Evolutionary conservation across 2,329 filamentous ascomycete genomes (phyloP).

Genomic region (Alternaria arbusti): DNA sequence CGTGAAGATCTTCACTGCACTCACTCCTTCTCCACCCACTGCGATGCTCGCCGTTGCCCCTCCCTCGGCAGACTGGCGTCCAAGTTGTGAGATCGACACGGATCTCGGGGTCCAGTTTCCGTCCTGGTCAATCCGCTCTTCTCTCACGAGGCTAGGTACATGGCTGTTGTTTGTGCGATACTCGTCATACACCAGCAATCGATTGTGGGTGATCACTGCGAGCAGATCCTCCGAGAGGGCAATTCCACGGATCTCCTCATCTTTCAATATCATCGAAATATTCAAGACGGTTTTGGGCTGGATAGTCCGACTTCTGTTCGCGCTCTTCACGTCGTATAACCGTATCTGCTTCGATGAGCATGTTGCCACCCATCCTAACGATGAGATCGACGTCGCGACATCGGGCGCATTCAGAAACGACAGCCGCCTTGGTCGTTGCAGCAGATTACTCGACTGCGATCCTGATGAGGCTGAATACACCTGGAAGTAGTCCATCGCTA

Average conservation of each 20-base stretch:
- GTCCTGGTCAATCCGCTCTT: constrained; percentile 15
- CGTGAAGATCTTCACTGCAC: constrained; percentile 25
- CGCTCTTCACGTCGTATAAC: constrained; percentile 17
- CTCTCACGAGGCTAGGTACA: constrained; percentile 3
- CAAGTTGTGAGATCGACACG: constrained; percentile 20
- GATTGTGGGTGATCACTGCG: constrained; percentile 26
- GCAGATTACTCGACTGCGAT: constrained; percentile 5
- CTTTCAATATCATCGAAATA: background rate
- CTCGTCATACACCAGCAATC: constrained; percentile 25
- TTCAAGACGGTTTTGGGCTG: background rate
- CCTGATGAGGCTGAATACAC: constrained; percentile 13
- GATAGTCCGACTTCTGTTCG: constrained; percentile 5
- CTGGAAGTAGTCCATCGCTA: constrained; percentile 4
- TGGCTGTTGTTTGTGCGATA: constrained; percentile 11
- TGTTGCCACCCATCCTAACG: constrained; percentile 22
- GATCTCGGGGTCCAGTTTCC: constrained; percentile 24
- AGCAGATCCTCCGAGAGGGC: constrained; percentile 29
- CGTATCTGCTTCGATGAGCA: constrained; percentile 20
- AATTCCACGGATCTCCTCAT: constrained; percentile 22
- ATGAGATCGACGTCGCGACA: constrained; percentile 23
- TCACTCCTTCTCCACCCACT: constrained; percentile 28
- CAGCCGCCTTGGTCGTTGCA: constrained; percentile 9
- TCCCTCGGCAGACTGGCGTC: background rate
- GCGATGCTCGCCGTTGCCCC: constrained; percentile 21
- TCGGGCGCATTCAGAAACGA: constrained; percentile 5